Conservation (phyloP, 106 monocot species). For the Dendrobium chrysotoxum region DNA sequence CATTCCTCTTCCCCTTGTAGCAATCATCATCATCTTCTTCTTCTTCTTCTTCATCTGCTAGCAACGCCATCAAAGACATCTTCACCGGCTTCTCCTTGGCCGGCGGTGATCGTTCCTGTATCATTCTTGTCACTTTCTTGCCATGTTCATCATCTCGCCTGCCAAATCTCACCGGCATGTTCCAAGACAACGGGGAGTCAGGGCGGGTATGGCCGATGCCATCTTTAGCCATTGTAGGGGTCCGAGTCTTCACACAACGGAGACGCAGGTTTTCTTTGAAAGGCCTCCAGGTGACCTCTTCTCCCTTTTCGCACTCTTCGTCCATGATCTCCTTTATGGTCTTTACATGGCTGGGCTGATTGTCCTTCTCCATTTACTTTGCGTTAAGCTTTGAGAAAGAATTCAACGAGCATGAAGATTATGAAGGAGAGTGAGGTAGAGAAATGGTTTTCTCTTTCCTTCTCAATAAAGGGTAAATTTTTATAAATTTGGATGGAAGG, state of each 20-base stretch:
- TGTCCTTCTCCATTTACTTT: too few species aligned
- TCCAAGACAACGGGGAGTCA: background rate
- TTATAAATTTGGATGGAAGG: too few species aligned
- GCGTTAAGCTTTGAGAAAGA: too few species aligned
- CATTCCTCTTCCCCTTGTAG: slow-evolving; percentile 13
- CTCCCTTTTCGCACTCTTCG: slow-evolving; percentile 5
- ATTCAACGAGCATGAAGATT: too few species aligned
- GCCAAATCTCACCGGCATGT: background rate
- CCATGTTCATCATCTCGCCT: too few species aligned
- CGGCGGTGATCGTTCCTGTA: background rate
- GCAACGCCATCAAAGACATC: slow-evolving; percentile 61
- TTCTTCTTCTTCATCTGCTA: slow-evolving; percentile 55
- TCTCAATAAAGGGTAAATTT: too few species aligned
- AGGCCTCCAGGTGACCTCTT: slow-evolving; percentile 8
- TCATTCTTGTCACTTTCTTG: too few species aligned
- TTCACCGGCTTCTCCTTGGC: slow-evolving; percentile 9
- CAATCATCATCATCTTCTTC: slow-evolving; percentile 14
- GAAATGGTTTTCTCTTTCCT: too few species aligned
- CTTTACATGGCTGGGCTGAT: background rate
- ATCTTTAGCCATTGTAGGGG: background rate
- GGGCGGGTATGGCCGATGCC: too few species aligned
- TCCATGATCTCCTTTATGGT: slow-evolving; percentile 23
- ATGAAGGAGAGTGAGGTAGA: too few species aligned
- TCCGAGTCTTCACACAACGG: background rate
- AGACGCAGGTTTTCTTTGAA: slow-evolving; percentile 13